phyloP scores from a whole-genome alignment of 768 basidiomycete genomes.

The Steccherinum ochraceum region DNA sequence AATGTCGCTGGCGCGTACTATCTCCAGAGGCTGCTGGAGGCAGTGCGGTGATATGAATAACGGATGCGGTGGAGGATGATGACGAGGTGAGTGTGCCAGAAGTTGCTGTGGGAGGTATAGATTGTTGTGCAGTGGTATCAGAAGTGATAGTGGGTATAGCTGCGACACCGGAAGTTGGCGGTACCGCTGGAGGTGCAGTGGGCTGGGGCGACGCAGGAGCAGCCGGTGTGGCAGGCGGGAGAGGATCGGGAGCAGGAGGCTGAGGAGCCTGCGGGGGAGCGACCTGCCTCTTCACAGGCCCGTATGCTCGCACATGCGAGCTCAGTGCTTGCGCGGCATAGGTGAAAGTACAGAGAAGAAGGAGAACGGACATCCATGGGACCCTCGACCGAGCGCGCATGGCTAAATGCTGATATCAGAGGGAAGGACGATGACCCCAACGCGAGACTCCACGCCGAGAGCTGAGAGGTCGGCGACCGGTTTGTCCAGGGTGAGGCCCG shows the following conservation, averaged over 20 bases:
- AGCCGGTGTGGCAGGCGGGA: background rate
- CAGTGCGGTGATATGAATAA: slow-evolving; percentile 19
- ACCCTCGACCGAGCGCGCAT: background rate
- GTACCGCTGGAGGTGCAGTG: background rate
- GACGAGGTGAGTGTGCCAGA: background rate
- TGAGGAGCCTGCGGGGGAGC: background rate
- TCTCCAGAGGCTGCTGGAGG: slow-evolving; percentile 15
- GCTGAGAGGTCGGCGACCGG: slow-evolving; percentile 38
- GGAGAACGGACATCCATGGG: background rate
- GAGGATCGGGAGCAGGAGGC: background rate
- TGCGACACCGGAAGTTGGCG: background rate
- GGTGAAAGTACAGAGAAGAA: background rate
- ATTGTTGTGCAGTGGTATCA: background rate
- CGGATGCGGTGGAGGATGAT: background rate
- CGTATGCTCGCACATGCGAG: background rate
- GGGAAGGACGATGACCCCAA: slow-evolving; percentile 17
- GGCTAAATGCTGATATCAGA: slow-evolving; percentile 7
- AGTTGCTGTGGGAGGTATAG: background rate
- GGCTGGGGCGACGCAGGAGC: background rate
- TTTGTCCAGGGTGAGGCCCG: slow-evolving; percentile 60
- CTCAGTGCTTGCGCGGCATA: background rate
- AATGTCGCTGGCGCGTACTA: background rate
- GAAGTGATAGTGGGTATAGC: background rate
- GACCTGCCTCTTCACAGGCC: background rate
- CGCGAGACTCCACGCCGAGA: slow-evolving; percentile 26